These are phyloP conservation scores for Phylloporus arenicola DNA, from an alignment of 768 basidiomycete species.

Conservation along the genomic window DNA sequence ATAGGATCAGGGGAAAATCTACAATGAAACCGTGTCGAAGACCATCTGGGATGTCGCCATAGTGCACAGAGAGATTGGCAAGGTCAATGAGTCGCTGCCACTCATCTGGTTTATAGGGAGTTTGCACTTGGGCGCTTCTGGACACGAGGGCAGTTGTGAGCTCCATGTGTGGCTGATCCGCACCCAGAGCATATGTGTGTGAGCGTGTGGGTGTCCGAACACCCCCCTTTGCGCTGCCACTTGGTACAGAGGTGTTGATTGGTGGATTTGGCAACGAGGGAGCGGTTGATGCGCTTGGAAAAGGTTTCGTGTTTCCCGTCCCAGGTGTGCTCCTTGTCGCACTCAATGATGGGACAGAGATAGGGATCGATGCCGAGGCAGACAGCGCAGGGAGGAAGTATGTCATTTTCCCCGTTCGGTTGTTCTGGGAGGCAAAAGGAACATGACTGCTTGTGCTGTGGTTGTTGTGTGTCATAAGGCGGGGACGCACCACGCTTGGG, in stretches of 20 bases:
- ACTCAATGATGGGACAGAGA: too few species aligned
- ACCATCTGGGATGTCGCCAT: background rate
- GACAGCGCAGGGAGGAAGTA: too few species aligned
- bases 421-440: too few species aligned
- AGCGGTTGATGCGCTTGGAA: background rate
- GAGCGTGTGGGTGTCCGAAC: background rate
- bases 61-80: rapidly evolving
- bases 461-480: too few species aligned
- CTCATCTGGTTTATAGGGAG: background rate
- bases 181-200: conserved; percentile 12
- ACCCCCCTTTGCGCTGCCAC: conserved; percentile 1
- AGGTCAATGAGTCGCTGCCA: background rate
- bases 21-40: too few species aligned
- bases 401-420: conserved; percentile 2
- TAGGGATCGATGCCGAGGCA: too few species aligned
- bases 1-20: too few species aligned
- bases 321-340: too few species aligned
- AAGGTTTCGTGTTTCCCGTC: conserved; percentile 11
- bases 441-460: too few species aligned
- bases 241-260: conserved; percentile 2
- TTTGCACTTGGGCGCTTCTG: background rate
- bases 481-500: too few species aligned
- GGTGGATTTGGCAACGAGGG: too few species aligned
- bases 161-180: background rate
- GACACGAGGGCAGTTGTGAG: conserved; percentile 1